Evolutionary conservation across 805 yeast genomes (phyloP).

Genomic region (Vanderwaltozyma verrucispora): DNA sequence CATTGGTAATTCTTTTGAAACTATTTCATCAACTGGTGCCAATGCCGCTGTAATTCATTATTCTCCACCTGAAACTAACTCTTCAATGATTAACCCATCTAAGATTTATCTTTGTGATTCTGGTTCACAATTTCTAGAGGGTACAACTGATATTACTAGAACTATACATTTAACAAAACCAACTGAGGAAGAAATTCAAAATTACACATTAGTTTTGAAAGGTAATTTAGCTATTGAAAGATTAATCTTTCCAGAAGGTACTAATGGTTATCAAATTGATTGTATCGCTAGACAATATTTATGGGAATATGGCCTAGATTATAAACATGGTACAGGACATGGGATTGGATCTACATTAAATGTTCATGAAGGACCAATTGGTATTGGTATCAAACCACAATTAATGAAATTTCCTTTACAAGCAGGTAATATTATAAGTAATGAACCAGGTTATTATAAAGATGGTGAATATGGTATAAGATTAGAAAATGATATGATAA

Average conservation of each 20-base stretch:
- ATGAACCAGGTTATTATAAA: conserved; percentile 91
- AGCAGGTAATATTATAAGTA: conserved; percentile 69
- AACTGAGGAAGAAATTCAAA: conserved; percentile 30
- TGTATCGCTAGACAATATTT: conserved; percentile 72
- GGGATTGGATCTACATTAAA: conserved; percentile 89
- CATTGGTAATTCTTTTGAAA: conserved; percentile 62
- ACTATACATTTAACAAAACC: conserved; percentile 63
- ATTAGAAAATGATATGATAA: conserved; percentile 73
- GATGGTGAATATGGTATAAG: conserved; percentile 88
- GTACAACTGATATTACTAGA: conserved; percentile 94
- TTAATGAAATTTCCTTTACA: conserved; percentile 42
- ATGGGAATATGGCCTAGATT: conserved; percentile 76
- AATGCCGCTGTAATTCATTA: conserved; percentile 72
- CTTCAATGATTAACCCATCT: conserved; percentile 51
- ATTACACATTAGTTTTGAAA: conserved; percentile 78
- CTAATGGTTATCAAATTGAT: conserved; percentile 71
- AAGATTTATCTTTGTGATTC: conserved; percentile 74
- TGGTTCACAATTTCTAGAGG: conserved; percentile 87
- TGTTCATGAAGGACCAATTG: conserved; percentile 93
- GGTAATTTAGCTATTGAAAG: conserved; percentile 85
- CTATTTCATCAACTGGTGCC: conserved; percentile 66
- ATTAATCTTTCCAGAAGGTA: conserved; percentile 66
- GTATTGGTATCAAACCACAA: conserved; percentile 49
- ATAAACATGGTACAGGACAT: conserved; percentile 94
- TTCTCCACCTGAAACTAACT: conserved; percentile 50